Evolutionary conservation across 768 basidiomycete genomes (phyloP).

Genomic region (Pleurotus pulmonarius): DNA sequence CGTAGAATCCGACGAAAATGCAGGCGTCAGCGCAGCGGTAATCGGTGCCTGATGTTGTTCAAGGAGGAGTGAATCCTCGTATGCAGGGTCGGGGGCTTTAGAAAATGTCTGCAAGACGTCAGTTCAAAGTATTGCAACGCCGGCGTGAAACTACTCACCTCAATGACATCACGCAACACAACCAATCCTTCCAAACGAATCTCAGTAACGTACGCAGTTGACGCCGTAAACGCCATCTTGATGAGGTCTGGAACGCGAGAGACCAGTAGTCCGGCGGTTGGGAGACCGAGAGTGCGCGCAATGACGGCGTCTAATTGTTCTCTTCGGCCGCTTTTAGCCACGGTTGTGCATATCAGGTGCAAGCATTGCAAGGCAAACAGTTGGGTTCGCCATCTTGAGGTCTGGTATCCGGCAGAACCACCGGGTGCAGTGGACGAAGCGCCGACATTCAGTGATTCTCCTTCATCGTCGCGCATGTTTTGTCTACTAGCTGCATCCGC

Average conservation of each 20-base stretch:
- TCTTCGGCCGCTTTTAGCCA: constrained; percentile 64
- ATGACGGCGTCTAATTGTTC: constrained; percentile 83
- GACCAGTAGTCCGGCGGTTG: constrained; percentile 64
- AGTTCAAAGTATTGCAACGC: no score
- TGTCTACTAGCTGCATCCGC: constrained; percentile 56
- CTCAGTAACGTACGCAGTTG: constrained; percentile 93
- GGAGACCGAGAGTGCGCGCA: constrained; percentile 59
- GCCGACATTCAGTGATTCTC: constrained; percentile 78
- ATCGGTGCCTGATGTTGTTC: constrained; percentile 99
- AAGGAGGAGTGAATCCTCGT: constrained; percentile 82
- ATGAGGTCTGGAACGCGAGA: constrained; percentile 90
- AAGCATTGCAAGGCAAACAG: constrained; percentile 91
- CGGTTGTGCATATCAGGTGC: constrained; percentile 80
- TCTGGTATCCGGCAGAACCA: constrained; percentile 39
- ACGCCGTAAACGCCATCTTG: constrained; percentile 97
- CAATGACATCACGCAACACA: constrained; percentile 88
- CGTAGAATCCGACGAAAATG: constrained; percentile 92
- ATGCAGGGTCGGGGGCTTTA: constrained; percentile 85
- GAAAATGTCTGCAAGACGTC: constrained; percentile 67
- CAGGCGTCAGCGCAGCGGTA: constrained; percentile 94
- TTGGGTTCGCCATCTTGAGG: constrained; percentile 94
- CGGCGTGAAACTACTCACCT: constrained; percentile 42
- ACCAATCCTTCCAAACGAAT: constrained; percentile 89
- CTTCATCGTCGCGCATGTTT: constrained; percentile 79
- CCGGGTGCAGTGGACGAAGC: constrained; percentile 37